Percentiles rank a stretch among this genome's conserved stretches.
Evolutionary conservation across 192 early-diverging fungal genomes (phyloP).

Genomic region (Linnemannia zychae): DNA sequence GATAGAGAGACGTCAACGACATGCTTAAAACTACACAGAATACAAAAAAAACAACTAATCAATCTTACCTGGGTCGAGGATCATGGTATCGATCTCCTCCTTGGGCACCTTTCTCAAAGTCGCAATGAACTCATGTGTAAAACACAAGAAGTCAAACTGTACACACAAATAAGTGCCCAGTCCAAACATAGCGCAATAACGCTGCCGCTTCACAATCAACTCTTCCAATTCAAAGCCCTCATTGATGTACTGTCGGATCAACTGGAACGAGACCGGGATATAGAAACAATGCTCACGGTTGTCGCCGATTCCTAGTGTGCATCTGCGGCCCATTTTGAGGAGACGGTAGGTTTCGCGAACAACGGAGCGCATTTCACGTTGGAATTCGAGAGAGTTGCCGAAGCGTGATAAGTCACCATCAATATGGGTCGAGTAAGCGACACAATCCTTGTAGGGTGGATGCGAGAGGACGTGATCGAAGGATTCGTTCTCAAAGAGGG

Average conservation of each 20-base stretch:
- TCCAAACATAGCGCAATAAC: slow-evolving; percentile 89
- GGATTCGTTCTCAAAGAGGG: slow-evolving; percentile 77
- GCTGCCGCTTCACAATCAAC: slow-evolving; percentile 88
- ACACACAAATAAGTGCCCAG: slow-evolving; percentile 91
- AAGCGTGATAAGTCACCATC: slow-evolving; percentile 90
- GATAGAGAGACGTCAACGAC: not conserved
- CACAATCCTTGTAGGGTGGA: slow-evolving; percentile 96
- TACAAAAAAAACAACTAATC: not conserved
- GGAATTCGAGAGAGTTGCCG: slow-evolving; percentile 82
- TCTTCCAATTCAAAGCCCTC: slow-evolving; percentile 92
- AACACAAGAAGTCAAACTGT: slow-evolving; percentile 92
- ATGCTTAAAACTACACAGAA: not conserved
- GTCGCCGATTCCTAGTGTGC: slow-evolving; percentile 94
- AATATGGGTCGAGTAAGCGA: slow-evolving; percentile 86
- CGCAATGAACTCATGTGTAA: slow-evolving; percentile 94
- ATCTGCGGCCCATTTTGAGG: slow-evolving; percentile 76
- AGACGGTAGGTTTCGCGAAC: slow-evolving; percentile 78
- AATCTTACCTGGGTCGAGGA: slow-evolving; percentile 56
- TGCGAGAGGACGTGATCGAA: slow-evolving; percentile 94
- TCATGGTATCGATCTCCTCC: slow-evolving; percentile 64
- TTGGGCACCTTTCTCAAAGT: slow-evolving; percentile 80
- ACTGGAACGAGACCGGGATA: slow-evolving; percentile 86
- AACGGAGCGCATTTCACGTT: slow-evolving; percentile 80
- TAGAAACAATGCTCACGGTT: slow-evolving; percentile 93
- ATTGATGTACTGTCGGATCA: slow-evolving; percentile 85